These are phyloP conservation scores for Pichia manshurica DNA, from an alignment of 805 yeast genomes.

Conservation along the genomic window DNA sequence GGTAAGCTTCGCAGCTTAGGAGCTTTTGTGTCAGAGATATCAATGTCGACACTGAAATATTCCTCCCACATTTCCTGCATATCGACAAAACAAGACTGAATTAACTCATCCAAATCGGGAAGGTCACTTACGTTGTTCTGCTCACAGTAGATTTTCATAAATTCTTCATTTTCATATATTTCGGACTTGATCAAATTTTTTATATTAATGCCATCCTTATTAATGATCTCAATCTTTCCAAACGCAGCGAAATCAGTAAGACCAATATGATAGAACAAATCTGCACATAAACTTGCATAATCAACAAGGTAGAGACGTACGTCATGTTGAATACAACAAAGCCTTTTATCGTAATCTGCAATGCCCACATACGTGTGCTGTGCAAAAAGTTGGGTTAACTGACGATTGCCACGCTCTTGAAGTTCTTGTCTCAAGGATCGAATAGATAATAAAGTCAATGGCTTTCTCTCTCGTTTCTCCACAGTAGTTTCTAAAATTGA, in stretches of 20 bases:
- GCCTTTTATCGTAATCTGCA: constrained; percentile 62
- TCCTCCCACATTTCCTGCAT: constrained; percentile 79
- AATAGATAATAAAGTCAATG: constrained; percentile 25
- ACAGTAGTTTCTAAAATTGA: constrained; percentile 5
- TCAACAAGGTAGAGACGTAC: constrained; percentile 74
- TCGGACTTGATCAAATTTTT: constrained; percentile 33
- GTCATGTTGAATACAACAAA: constrained; percentile 82
- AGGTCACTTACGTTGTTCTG: constrained; percentile 5
- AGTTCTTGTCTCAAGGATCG: constrained; percentile 48
- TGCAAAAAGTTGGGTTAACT: constrained; percentile 61
- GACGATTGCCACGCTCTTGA: constrained; percentile 39
- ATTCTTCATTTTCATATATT: constrained; percentile 27
- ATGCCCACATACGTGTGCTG: constrained; percentile 75
- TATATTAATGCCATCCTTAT: constrained; percentile 26
- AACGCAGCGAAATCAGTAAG: constrained; percentile 75
- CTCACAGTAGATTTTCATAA: constrained; percentile 1
- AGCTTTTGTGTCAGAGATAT: constrained; percentile 28
- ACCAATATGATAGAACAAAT: constrained; percentile 77
- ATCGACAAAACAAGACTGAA: constrained; percentile 17
- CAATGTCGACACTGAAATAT: constrained; percentile 58
- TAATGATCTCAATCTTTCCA: constrained; percentile 48
- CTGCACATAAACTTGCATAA: constrained; percentile 61
- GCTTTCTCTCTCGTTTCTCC: constrained; percentile 5
- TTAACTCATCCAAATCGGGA: constrained; percentile 15
- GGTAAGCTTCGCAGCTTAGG: constrained; percentile 53